These are phyloP conservation scores for Gracilariopsis chorda DNA, from an alignment of 23 red algal genomes.

Conservation along the genomic window DNA sequence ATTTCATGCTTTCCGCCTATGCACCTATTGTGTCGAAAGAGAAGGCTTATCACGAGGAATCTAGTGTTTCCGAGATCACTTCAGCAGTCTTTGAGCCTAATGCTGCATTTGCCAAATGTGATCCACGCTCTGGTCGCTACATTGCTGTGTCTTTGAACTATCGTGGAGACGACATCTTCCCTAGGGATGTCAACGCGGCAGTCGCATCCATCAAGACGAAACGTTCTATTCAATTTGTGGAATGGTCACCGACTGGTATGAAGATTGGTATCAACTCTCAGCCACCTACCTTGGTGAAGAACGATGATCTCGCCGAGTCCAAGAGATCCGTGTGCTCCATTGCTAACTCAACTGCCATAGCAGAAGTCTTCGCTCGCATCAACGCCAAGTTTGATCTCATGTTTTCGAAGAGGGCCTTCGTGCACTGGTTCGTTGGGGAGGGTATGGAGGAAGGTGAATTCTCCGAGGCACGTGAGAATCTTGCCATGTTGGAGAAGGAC, in stretches of 20 bases:
- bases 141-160: constrained; percentile 97
- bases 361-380: constrained; percentile 96
- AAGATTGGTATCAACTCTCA: constrained; percentile 97
- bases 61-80: constrained; percentile 92
- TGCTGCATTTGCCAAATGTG: constrained; percentile 96
- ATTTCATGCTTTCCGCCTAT: constrained; percentile 99
- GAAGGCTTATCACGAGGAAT: constrained; percentile 96
- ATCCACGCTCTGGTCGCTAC: constrained; percentile 96
- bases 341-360: constrained; percentile 96
- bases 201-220: constrained; percentile 95
- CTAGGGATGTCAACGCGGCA: constrained; percentile 95
- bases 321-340: constrained; percentile 95
- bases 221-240: constrained; percentile 96
- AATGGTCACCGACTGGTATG: constrained; percentile 98
- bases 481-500: constrained; percentile 93
- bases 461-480: constrained; percentile 95
- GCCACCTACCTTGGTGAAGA: constrained; percentile 82
- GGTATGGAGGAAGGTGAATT: constrained; percentile 99
- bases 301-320: constrained; percentile 82
- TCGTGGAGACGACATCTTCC: constrained; percentile 90
- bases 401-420: constrained; percentile 95
- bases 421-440: constrained; percentile 99
- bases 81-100: constrained; percentile 94
- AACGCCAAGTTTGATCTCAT: constrained; percentile 99
- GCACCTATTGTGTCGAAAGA: constrained; percentile 93